Evolutionary conservation across 2,329 filamentous ascomycete genomes (phyloP).

Genomic region (Botryosphaeria dothidea): DNA sequence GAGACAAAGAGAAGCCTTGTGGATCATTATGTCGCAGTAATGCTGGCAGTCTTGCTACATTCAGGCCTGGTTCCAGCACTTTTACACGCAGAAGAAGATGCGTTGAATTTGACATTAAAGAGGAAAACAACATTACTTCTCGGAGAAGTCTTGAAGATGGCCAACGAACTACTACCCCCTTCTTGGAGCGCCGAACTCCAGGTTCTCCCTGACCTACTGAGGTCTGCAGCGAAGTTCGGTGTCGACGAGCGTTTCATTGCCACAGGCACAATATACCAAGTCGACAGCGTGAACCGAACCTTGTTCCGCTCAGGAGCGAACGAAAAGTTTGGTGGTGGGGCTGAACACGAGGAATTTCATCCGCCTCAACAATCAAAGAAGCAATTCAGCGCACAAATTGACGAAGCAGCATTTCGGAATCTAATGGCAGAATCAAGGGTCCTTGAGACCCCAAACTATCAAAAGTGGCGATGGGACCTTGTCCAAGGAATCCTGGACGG

Average conservation of each 20-base stretch:
- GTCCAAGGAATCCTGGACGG: constrained; percentile 91
- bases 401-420: constrained; percentile 63
- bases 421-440: constrained; percentile 78
- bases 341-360: constrained; percentile 39
- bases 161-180: constrained; percentile 79
- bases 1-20: constrained; percentile 72
- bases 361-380: constrained; percentile 45
- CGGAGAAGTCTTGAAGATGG: constrained; percentile 86
- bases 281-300: constrained; percentile 94
- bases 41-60: constrained; percentile 82
- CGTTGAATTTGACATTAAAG: constrained; percentile 69
- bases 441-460: constrained; percentile 82
- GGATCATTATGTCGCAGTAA: constrained; percentile 88
- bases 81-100: constrained; percentile 64
- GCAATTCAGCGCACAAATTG: constrained; percentile 55
- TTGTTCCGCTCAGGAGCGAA: constrained; percentile 74
- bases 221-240: constrained; percentile 71
- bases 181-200: constrained; percentile 83
- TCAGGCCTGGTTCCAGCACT: constrained; percentile 64
- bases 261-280: constrained; percentile 92
- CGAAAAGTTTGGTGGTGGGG: constrained; percentile 31
- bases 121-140: constrained; percentile 89
- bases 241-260: constrained; percentile 75
- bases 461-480: constrained; percentile 97
- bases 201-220: constrained; percentile 81